phyloP scores from a whole-genome alignment of 768 basidiomycete genomes.

The Suillus sp. region DNA sequence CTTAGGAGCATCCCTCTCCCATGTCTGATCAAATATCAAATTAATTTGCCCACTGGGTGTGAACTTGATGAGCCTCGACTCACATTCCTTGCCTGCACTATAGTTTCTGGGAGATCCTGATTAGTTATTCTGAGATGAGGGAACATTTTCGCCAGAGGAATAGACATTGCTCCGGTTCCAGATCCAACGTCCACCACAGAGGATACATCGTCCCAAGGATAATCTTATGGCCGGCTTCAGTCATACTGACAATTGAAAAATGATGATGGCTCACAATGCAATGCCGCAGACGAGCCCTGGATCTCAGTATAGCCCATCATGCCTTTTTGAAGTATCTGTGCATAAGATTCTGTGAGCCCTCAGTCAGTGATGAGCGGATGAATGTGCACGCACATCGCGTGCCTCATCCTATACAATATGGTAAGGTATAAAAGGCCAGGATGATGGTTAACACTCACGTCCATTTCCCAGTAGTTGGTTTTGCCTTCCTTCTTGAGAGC shows the following conservation, averaged over 20 bases:
- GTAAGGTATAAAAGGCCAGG: neutral
- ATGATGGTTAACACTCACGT: conserved; percentile 18
- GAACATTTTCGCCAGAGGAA: conserved; percentile 27
- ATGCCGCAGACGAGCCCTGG: conserved; percentile 13
- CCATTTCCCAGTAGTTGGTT: conserved; percentile 27
- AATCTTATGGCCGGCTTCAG: neutral
- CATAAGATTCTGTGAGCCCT: neutral
- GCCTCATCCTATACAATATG: conserved; percentile 15
- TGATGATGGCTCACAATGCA: too few relatives aligned
- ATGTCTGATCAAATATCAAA: conserved; percentile 12
- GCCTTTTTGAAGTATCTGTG: conserved; percentile 26
- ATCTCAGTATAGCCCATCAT: conserved; percentile 25
- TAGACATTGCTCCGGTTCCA: conserved; percentile 29
- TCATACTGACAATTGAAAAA: neutral
- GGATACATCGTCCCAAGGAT: conserved; percentile 27
- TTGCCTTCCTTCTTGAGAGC: conserved; percentile 20
- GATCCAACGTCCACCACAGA: conserved; percentile 34
- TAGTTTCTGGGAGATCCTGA: conserved; percentile 33
- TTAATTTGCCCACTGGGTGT: neutral
- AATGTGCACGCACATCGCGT: conserved; percentile 17
- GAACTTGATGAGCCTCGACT: neutral
- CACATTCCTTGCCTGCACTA: conserved; percentile 25
- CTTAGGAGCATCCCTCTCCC: conserved; percentile 23
- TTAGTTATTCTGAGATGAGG: conserved; percentile 30
- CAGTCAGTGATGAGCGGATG: neutral